Evolutionary conservation across 2,329 filamentous ascomycete genomes (phyloP).

Genomic region (Diplocarpon rosae): DNA sequence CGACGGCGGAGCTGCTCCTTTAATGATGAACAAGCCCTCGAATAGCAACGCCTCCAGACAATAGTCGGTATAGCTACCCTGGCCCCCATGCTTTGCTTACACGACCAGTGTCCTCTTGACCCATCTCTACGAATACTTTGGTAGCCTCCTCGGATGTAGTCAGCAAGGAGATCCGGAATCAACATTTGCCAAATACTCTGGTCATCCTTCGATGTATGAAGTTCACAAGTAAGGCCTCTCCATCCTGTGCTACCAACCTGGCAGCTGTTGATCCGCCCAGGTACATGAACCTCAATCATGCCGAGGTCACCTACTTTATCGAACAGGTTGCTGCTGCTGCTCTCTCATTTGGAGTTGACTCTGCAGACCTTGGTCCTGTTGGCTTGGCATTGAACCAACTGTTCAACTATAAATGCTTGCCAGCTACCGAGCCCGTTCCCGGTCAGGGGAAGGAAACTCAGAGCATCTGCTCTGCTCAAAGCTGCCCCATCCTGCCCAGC

Average conservation of each 20-base stretch:
- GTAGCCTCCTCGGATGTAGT: slow-evolving; percentile 44
- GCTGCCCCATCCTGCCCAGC: slow-evolving; percentile 37
- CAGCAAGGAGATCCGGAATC: slow-evolving; percentile 38
- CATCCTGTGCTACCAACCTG: too few relatives aligned
- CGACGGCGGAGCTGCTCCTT: slow-evolving; percentile 42
- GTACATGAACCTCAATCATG: slow-evolving; percentile 44
- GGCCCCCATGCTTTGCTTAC: background rate
- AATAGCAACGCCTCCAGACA: slow-evolving; percentile 40
- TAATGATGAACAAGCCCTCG: slow-evolving; percentile 44
- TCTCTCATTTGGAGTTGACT: slow-evolving; percentile 46
- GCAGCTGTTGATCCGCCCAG: too few relatives aligned
- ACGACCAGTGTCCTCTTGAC: slow-evolving; percentile 38
- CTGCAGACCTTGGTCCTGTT: slow-evolving; percentile 39
- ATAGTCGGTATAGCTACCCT: slow-evolving; percentile 32
- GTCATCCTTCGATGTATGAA: slow-evolving; percentile 36
- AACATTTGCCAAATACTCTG: slow-evolving; percentile 33
- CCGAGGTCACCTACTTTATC: slow-evolving; percentile 48
- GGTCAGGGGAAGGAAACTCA: slow-evolving; percentile 38
- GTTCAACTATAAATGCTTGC: slow-evolving; percentile 42
- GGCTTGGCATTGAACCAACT: slow-evolving; percentile 36
- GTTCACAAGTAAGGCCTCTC: slow-evolving; percentile 36
- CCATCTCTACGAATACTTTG: slow-evolving; percentile 53
- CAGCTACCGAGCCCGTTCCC: slow-evolving; percentile 35
- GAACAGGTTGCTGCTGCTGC: slow-evolving; percentile 45
- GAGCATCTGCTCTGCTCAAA: slow-evolving; percentile 42